Evolutionary conservation across 345 rosid species (phyloP), one percentile per base, ranked within the genome.

Genomic region (Melastoma malabathricum): DNA sequence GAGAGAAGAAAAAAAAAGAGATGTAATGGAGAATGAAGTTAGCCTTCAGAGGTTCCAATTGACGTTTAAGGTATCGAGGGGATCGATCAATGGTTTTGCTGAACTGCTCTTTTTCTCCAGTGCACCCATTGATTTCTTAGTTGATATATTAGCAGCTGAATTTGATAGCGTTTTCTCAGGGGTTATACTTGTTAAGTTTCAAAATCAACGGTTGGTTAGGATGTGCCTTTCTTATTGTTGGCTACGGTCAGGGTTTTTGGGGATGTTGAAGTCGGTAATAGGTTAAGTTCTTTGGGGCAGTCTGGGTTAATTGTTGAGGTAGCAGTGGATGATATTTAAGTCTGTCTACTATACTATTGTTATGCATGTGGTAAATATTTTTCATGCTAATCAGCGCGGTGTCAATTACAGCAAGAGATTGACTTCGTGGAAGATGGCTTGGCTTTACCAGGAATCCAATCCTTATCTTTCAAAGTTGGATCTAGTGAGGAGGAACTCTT

Each of bases 1-100:
- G 99, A 80, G 99, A 66, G 99, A 93, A 68, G 97, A 93, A 69
- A 88, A 75, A 70, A 93, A 93, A 77, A 83, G 95, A 56, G 90
- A 88, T 47, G 90, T 77, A 13, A 68, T 76, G 75, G 99, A 93
- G 39, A 72, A 72, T 23, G 95, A 93, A 72, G 95, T 88, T 61
- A 77, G 71, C 64, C 94, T 93, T 51, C 95, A 88, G 61, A 79
- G 95, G 73, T 69, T 82, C 65, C 99, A 88, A 74, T 68, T 93
- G 80, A 79, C 73, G 61, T 88, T 79, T 70, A 81, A 81, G 95
- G 98, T 87, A 72, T 16, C 10, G 22, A 14, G 51, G 4, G 55
- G 43, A 39, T 68, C 4, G 16, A 16, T 55, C 12, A 15, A 18
- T 18, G n/a, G 15, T 22, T 55, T 22, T 52, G 22, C 52, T 22